A percentile compares a stretch with the other conserved stretches of the same genome.
Conservation (phyloP, 1,284 basidiomycete genomes). For the Schizopora paradoxa region DNA sequence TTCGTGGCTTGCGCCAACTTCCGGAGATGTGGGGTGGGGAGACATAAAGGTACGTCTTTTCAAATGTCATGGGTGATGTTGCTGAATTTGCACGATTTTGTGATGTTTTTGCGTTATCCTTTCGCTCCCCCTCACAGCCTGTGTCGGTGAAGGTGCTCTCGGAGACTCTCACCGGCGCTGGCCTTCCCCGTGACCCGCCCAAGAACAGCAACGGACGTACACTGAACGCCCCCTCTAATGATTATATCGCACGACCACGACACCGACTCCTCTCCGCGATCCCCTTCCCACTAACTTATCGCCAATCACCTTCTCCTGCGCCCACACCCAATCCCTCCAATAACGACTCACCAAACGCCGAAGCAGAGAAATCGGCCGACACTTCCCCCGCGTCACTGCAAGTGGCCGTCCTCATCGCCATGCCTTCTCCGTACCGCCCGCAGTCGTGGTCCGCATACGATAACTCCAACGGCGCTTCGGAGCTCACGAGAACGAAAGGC, state of each 20-base stretch:
- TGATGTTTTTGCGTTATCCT: neutral
- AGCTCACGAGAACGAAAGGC: too few species aligned
- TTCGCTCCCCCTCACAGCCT: conserved; percentile 5
- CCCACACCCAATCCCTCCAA: conserved; percentile 31
- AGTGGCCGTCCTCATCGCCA: conserved; percentile 55
- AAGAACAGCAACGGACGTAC: neutral
- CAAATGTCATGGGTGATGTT: neutral
- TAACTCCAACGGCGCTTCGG: too few species aligned
- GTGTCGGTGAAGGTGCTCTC: conserved; percentile 13
- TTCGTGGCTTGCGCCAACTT: conserved; percentile 33
- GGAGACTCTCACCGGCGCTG: conserved; percentile 12
- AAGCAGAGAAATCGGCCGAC: conserved; percentile 33
- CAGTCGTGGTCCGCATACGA: too few species aligned
- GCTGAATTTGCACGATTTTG: neutral
- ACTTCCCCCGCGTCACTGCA: conserved; percentile 34
- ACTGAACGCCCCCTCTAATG: conserved; percentile 19
- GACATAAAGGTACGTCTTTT: conserved; percentile 41
- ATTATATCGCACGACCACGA: conserved; percentile 27
- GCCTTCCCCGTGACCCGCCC: conserved; percentile 22
- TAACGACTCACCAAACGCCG: conserved; percentile 30
- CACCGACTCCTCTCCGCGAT: conserved; percentile 26
- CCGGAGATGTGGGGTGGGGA: conserved; percentile 33
- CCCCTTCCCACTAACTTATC: conserved; percentile 32
- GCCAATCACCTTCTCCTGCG: conserved; percentile 37
- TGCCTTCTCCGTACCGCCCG: conserved; percentile 43